phyloP scores from a whole-genome alignment of 1,284 basidiomycete species.

The Heterobasidion occidentale region DNA sequence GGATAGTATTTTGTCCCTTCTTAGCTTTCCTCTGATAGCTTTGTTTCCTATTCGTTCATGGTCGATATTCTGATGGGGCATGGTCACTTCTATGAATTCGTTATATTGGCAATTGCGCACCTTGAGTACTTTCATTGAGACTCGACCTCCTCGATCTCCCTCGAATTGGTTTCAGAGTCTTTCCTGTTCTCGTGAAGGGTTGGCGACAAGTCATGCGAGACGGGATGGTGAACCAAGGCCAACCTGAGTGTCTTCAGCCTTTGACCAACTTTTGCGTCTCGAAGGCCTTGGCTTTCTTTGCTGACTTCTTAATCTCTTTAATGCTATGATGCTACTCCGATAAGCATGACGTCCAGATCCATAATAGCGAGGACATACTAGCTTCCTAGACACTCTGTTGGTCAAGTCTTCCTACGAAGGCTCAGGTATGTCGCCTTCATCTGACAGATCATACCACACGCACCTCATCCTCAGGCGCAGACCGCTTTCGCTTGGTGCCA shows the following conservation, averaged over 20 bases:
- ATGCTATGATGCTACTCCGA: slow-evolving; percentile 36
- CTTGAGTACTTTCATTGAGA: slow-evolving; percentile 58
- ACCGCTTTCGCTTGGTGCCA: slow-evolving; percentile 7
- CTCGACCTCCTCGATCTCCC: slow-evolving; percentile 49
- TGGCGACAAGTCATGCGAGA: too few relatives aligned
- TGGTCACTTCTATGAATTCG: too few relatives aligned
- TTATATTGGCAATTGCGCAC: slow-evolving; percentile 24
- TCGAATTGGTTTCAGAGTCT: slow-evolving; percentile 23
- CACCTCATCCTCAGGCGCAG: background rate
- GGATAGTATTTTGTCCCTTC: slow-evolving; percentile 60
- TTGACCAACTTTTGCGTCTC: slow-evolving; percentile 83
- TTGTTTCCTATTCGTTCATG: slow-evolving; percentile 52
- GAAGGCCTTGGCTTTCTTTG: slow-evolving; percentile 78
- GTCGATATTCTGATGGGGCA: slow-evolving; percentile 41
- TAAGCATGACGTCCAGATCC: slow-evolving; percentile 5
- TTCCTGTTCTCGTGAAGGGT: slow-evolving; percentile 19
- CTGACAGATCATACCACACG: background rate
- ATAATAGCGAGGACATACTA: slow-evolving; percentile 27
- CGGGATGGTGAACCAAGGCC: slow-evolving; percentile 7
- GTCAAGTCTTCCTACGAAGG: slow-evolving; percentile 25
- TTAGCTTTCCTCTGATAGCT: slow-evolving; percentile 63
- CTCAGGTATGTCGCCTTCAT: background rate
- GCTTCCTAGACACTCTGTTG: slow-evolving; percentile 25
- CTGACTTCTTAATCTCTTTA: slow-evolving; percentile 59
- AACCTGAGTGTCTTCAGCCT: slow-evolving; percentile 70